Conservation (phyloP, 331 rosid species). For the Malus hybrid region DNA sequence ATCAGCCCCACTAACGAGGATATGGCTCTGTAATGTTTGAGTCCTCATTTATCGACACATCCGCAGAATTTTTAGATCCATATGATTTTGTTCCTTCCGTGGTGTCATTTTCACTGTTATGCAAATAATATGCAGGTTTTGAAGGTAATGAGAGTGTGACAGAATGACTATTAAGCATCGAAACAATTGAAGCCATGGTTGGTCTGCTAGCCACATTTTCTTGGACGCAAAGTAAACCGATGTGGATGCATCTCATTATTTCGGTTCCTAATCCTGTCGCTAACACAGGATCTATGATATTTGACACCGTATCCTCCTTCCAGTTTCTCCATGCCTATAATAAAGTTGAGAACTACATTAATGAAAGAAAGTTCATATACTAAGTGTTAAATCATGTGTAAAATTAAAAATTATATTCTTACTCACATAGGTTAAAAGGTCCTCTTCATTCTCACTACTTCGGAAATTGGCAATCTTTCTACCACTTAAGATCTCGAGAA, state of each 20-base stretch:
- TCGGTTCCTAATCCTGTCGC: neutral
- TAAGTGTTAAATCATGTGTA: neutral
- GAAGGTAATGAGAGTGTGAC: conserved; percentile 28
- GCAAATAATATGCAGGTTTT: conserved; percentile 19
- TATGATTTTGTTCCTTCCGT: neutral
- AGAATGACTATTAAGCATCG: conserved; percentile 34
- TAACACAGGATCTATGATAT: conserved; percentile 22
- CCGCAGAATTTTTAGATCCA: neutral
- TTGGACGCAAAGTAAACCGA: conserved; percentile 38
- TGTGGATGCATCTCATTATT: conserved; percentile 36
- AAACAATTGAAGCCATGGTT: conserved; percentile 23
- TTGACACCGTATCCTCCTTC: conserved; percentile 13
- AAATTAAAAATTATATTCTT: neutral
- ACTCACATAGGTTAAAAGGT: conserved; percentile 24
- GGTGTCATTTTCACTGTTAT: neutral
- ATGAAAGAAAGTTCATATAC: neutral
- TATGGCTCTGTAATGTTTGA: conserved; percentile 1
- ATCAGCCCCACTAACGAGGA: conserved; percentile 21
- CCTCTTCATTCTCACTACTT: conserved; percentile 13
- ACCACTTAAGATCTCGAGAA: conserved; percentile 6
- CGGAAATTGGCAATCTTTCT: conserved; percentile 17
- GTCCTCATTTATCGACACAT: conserved; percentile 6
- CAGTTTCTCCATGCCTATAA: conserved; percentile 32
- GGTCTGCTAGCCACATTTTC: conserved; percentile 37
- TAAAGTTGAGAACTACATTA: too few relatives aligned